A percentile compares a stretch with the other conserved stretches of the same genome.
Evolutionary conservation across 306 rosid species (phyloP).

Genomic region (Vigna hirtella): DNA sequence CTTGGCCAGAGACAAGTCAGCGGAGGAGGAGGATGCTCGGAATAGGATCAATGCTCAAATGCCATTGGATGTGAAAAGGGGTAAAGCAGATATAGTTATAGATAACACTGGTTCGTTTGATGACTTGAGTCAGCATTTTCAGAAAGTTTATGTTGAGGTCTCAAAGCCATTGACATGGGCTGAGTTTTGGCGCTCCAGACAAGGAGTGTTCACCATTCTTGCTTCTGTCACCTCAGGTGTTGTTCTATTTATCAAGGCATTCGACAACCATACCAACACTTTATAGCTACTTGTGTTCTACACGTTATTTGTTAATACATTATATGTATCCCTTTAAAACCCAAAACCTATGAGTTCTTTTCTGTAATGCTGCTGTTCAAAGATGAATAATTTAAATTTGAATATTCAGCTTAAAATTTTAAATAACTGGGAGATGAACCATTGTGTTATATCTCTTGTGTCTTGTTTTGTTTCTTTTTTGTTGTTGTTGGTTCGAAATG

Average conservation of each 20-base stretch:
- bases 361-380: conserved; percentile 20
- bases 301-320: not conserved
- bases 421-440: conserved; percentile 2
- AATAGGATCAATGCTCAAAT: conserved; percentile 78
- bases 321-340: not conserved
- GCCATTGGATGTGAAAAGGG: conserved; percentile 70
- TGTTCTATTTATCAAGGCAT: conserved; percentile 53
- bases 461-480: not conserved
- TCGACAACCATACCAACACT: not conserved
- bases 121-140: conserved; percentile 68
- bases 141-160: conserved; percentile 60
- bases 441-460: not conserved
- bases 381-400: conserved; percentile 10
- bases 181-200: conserved; percentile 74
- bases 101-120: conserved; percentile 80
- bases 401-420: not conserved
- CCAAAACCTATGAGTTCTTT: conserved; percentile 8
- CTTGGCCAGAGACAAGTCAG: conserved; percentile 62
- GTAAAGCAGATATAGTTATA: conserved; percentile 71
- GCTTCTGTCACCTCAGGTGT: conserved; percentile 57
- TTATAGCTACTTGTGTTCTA: conserved; percentile 45
- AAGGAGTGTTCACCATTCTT: conserved; percentile 62
- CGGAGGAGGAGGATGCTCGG: conserved; percentile 72
- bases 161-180: conserved; percentile 76
- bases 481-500: not conserved